Base-by-base conservation (phyloP, 306 rosid genomes). In the Cucumis cinereus region DNA sequence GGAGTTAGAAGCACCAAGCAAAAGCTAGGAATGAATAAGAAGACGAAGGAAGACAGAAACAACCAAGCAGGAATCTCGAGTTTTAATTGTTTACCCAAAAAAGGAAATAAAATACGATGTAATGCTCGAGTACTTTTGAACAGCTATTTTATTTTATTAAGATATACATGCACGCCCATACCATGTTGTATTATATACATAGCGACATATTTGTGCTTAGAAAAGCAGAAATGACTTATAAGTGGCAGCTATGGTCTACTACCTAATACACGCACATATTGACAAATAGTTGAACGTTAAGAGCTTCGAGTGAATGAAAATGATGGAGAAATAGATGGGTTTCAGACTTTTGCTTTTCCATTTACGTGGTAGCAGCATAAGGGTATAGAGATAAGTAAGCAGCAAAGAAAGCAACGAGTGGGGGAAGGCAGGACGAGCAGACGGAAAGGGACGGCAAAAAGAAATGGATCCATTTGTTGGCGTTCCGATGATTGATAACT, bases 401-500 rank as follows among this genome's bases (percentile, higher is more conserved):
- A 72, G 59, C 16, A 30, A 52, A 50, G 76, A 72, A 71, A 26
- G 76, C 38, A 72, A 52, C 8, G 60, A 30, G 45, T 28, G 16
- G 11, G 55, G 22, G 55, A 45, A 23, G 26, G 56, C 17, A 20
- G n/a, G 7, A 13, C 23, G 40, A 38, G 36, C 26, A 10, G 76
- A 71, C 38, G 57, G 75, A 70, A 49, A 70, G 75, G 36, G 75
- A 49, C 60, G 59, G 41, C 20, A 26, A 71, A 68, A 47, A 45
- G 75, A 26, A 49, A 47, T 26, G 76, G 43, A 50, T 50, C 76
- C 43, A 72, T 72, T 72, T 50, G 76, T 72, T 72, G 61, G 76
- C 61, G 76, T 72, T 72, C 50, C 61, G 61, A 72, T 49, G 60
- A 72, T 72, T 72, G 57, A 72, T 30, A 72, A 30, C 60, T 72